Base-by-base conservation (phyloP, 768 basidiomycete species). In the Lenzites betulinus region DNA sequence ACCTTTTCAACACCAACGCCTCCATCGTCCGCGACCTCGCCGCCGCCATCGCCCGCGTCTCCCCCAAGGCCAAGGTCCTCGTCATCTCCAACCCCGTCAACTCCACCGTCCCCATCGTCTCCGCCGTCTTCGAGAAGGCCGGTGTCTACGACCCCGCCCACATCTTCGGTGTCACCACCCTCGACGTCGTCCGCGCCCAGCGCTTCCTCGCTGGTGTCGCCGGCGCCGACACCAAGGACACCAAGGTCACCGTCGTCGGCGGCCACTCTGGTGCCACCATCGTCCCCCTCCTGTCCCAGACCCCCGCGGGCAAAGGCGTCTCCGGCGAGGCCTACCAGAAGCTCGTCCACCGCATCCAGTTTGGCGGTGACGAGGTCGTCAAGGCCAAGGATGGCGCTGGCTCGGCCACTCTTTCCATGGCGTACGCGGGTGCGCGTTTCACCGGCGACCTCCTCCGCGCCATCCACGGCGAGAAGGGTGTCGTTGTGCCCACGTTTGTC, bases 31-130 rank as follows among this genome's bases (percentile, higher is more conserved):
- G 94, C 56, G 95, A 95, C 81, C 92, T 99, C 66, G 96, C 96
- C 36, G 76, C 88, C 50, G 89, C 94, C 15, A 83, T 95, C 63
- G 92, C 85, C 67, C 90, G 93, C 62, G 87, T 92, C 59, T 77
- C 92, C 39, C 95, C 97, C 54, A 85, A 88, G 52, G 97, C 97
- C n/a, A 87, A 92, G 78, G 83, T 98, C 71, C 86, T 94, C 67
- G 88, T 98, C 78, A 99, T 99, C 77, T 96, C 95, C 69, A 99
- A 99, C 88, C 96, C 96, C 55, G 96, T 97, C 82, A 94, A 93
- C 83, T 92, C 90, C 52, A 98, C 97, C 63, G 97, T 98, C 60
- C 96, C 97, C 69, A 97, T 99, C 69, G 95, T 97, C 67, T 94
- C 95, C 46, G 84, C 87, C 66, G 90, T 91, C 60, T 88, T 97